Conservation (phyloP, 2,329 filamentous ascomycete species). For the Cadophora luteo-olivacea region DNA sequence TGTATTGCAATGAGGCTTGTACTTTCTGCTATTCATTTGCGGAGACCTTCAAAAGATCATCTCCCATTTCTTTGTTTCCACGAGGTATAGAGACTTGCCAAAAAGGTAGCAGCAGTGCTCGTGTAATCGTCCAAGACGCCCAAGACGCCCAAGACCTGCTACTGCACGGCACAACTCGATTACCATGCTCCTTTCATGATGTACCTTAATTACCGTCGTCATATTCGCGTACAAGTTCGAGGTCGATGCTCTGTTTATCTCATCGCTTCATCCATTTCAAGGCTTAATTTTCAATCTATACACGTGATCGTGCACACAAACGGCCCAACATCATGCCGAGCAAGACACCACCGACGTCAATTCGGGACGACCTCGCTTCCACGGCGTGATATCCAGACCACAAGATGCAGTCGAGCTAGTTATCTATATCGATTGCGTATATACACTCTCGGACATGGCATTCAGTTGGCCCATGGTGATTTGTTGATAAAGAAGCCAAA, state of each 20-base stretch:
- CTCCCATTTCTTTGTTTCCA: too few relatives aligned
- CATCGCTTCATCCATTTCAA: neutral
- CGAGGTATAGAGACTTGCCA: too few relatives aligned
- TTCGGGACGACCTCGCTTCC: neutral
- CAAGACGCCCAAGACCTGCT: too few relatives aligned
- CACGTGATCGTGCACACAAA: neutral
- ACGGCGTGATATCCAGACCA: neutral
- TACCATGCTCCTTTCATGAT: too few relatives aligned
- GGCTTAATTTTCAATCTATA: neutral
- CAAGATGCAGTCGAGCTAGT: neutral
- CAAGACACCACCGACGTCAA: neutral
- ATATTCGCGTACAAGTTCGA: neutral
- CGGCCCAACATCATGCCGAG: neutral
- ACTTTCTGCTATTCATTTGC: too few relatives aligned
- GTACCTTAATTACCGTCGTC: too few relatives aligned
- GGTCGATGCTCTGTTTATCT: neutral
- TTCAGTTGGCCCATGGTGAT: neutral
- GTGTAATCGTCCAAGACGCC: too few relatives aligned
- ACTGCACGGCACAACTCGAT: too few relatives aligned
- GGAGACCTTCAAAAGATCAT: too few relatives aligned
- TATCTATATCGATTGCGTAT: neutral
- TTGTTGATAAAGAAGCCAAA: neutral
- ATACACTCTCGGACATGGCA: neutral
- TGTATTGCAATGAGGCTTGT: too few relatives aligned
- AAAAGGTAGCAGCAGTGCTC: too few relatives aligned